Percentiles rank a stretch among this genome's conserved stretches.
Conservation (phyloP, 1,139 yeast genomes). For the Groenewaldozyma sp. region DNA sequence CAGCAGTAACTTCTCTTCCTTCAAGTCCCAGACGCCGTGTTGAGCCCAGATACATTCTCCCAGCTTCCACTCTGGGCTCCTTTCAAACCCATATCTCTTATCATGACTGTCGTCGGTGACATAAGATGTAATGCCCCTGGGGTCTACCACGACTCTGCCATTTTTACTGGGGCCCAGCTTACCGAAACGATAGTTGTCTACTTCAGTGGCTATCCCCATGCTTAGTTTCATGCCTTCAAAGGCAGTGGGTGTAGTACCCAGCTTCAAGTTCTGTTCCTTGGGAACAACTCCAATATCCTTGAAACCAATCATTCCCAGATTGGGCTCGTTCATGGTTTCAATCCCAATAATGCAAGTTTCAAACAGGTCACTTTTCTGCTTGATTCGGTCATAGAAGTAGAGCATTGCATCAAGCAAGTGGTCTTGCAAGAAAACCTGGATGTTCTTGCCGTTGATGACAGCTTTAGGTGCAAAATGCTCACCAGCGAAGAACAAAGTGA, state of each 20-base stretch:
- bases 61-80: conserved; percentile 52
- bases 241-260: conserved; percentile 29
- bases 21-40: conserved; percentile 63
- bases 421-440: conserved; percentile 63
- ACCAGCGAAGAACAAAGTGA: conserved; percentile 80
- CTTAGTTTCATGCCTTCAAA: conserved; percentile 42
- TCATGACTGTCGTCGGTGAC: conserved; percentile 33
- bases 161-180: conserved; percentile 64
- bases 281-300: conserved; percentile 25
- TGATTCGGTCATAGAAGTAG: conserved; percentile 44
- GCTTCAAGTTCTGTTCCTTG: conserved; percentile 24
- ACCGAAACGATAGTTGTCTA: conserved; percentile 59
- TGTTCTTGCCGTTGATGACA: conserved; percentile 54
- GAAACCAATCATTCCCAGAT: conserved; percentile 25
- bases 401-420: conserved; percentile 48
- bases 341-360: conserved; percentile 51
- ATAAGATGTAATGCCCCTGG: conserved; percentile 64
- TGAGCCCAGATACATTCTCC: conserved; percentile 71
- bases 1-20: conserved; percentile 30
- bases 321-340: conserved; percentile 77
- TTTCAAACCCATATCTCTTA: conserved; percentile 51
- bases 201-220: conserved; percentile 57
- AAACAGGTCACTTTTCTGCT: conserved; percentile 46
- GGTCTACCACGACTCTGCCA: conserved; percentile 51
- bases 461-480: conserved; percentile 58